Percentiles rank a stretch among this genome's conserved stretches.
Conservation (phyloP, 108 stramenopile species). For the Nannochloropsis oceanica region DNA sequence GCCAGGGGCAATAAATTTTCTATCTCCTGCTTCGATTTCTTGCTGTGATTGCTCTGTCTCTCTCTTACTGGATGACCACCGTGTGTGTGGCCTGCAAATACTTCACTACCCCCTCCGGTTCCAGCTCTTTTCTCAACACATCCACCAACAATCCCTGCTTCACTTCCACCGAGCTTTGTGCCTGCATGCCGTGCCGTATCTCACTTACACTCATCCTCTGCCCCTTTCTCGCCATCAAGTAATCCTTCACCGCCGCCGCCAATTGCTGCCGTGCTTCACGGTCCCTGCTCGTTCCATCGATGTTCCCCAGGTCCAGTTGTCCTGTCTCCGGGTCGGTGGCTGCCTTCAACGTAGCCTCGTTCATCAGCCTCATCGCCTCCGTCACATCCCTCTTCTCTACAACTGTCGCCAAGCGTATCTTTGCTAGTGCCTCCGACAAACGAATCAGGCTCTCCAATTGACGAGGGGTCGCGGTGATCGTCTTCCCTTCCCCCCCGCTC, state of each 20-base stretch:
- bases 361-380: conserved; percentile 86
- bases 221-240: conserved; percentile 2
- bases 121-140: background rate
- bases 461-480: conserved; percentile 94
- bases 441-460: conserved; percentile 95
- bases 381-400: conserved; percentile 65
- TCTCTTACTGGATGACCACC: background rate
- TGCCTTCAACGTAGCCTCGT: conserved; percentile 86
- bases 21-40: no score
- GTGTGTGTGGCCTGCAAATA: background rate
- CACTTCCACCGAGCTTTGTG: conserved; percentile 10
- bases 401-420: conserved; percentile 54
- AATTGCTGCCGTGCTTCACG: conserved; percentile 51
- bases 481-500: conserved; percentile 51
- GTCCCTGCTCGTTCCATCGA: conserved; percentile 76
- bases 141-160: background rate
- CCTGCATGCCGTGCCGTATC: conserved; percentile 16
- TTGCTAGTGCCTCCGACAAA: conserved; percentile 79
- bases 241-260: background rate
- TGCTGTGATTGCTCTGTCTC: background rate
- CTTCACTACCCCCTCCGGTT: background rate
- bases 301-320: conserved; percentile 90
- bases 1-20: no score
- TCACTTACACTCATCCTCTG: conserved; percentile 4
- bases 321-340: conserved; percentile 96